Base-by-base conservation (phyloP, 306 rosid genomes). In the Corylus avellana region DNA sequence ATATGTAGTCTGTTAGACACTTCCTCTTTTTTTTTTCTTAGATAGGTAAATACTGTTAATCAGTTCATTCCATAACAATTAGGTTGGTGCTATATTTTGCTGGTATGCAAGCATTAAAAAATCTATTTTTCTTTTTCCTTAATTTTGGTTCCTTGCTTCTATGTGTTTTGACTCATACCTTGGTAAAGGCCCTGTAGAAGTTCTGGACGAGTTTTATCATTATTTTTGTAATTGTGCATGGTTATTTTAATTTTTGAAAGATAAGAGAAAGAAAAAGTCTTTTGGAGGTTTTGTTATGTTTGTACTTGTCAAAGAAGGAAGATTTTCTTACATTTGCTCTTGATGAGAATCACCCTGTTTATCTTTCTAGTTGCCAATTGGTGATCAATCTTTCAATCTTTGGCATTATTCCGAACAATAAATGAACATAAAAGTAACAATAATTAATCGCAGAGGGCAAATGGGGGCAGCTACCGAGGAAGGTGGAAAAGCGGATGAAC, bases 361-460 rank as follows among this genome's bases (percentile, higher is more conserved):
- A 29, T 20, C 32, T 27, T 59, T 59, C 8, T 59, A 67, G 51
- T 42, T 67, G 27, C 72, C 25, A 42, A 67, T 67, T 42, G 27
- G 18, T 18, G 13, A 67, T 8, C 12, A 16, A 11, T 14, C 27
- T 42, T 42, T 42, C 27, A 67, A 18, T 18, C 27, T 7, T 42
- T 16, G 4, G 6, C 44, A 17, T 35, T 64, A 16, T 12, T 32
- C 29, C 9, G 48, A 35, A 64, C 44, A 6, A 7, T 64, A 1
- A 35, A 20, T 62, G 72, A 44, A 35, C 74, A 25, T 47, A 54
- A 56, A 59, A 68, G 72, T 68, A 68, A 68, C 72, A 42, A 68
- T 17, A 68, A 68, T 42, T 68, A 13, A 18, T 76, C 57, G 66
- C 87, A 88, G 92, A 78, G 92, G 92, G 68, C 80, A 86, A 80